A percentile compares a stretch with the other conserved stretches of the same genome.
These are phyloP conservation scores for Suhomyces xylopsoci DNA, from an alignment of 805 yeast species.

Conservation along the genomic window DNA sequence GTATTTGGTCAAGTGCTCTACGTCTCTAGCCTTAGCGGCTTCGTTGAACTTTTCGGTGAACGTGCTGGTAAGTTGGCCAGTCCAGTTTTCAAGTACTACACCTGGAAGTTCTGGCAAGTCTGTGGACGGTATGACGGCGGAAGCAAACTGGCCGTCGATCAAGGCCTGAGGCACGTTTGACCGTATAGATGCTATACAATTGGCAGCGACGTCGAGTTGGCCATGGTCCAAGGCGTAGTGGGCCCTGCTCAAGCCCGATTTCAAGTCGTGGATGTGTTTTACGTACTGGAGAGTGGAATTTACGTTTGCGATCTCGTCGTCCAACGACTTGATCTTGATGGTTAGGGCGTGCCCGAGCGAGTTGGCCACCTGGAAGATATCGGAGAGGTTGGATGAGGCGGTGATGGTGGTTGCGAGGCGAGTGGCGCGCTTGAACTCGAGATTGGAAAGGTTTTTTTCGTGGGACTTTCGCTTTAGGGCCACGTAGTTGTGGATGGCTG, in stretches of 20 bases:
- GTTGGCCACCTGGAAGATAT: slow-evolving; percentile 57
- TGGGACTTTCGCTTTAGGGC: slow-evolving; percentile 26
- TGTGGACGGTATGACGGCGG: slow-evolving; percentile 78
- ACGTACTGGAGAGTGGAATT: slow-evolving; percentile 62
- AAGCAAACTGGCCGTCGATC: slow-evolving; percentile 65
- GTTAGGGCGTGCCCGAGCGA: slow-evolving; percentile 66
- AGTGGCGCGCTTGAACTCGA: slow-evolving; percentile 56
- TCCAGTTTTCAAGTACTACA: slow-evolving; percentile 55
- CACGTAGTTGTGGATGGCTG: slow-evolving; percentile 23
- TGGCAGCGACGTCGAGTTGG: slow-evolving; percentile 79
- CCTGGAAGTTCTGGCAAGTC: slow-evolving; percentile 81
- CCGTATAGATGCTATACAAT: slow-evolving; percentile 47
- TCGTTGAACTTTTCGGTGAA: slow-evolving; percentile 63
- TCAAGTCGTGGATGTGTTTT: slow-evolving; percentile 60
- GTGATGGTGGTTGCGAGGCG: slow-evolving; percentile 60
- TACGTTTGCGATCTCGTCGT: slow-evolving; percentile 66
- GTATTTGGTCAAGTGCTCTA: slow-evolving; percentile 67
- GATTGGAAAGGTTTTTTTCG: slow-evolving; percentile 38
- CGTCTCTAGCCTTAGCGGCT: slow-evolving; percentile 67
- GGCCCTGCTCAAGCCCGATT: slow-evolving; percentile 61
- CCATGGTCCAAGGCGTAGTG: slow-evolving; percentile 63
- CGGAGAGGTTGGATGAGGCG: slow-evolving; percentile 53
- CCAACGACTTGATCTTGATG: slow-evolving; percentile 63
- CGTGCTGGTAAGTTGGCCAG: slow-evolving; percentile 50
- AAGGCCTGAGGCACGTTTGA: slow-evolving; percentile 51